Base-by-base conservation (phyloP, 345 rosid genomes). In the Adansonia digitata region DNA sequence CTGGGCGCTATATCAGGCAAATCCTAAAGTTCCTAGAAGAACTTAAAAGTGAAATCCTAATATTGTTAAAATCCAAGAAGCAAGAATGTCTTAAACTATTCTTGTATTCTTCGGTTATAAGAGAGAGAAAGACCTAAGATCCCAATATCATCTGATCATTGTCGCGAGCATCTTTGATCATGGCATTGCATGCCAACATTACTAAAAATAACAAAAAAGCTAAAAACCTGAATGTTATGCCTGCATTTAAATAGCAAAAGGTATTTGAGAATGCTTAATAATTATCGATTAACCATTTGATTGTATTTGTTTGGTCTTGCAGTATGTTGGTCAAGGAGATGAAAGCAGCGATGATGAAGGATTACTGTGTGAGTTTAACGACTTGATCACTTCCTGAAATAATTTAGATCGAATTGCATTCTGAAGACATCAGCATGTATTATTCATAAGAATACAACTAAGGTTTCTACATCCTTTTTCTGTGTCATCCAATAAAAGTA, bases 301-400 rank as follows among this genome's bases (percentile, higher is more conserved):
- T 74, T 51, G 51, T 55, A 26, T 65, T 53, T 66, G 52, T 77
- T 81, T 56, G 8, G 70, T 72, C 74, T 34, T 80, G 79, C 91
- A 93, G 99, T 68, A 79, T 80, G 89, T 27, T 45, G 88, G 74
- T 65, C 60, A 78, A 66, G 90, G 87, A 79, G 87, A 86, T 75
- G 99, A 84, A 67, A 85, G 91, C 87, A 88, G 92, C 52, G 96
- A 90, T 49, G 97, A 91, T 31, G 98, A 87, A 76, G 98, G 98
- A 84, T 81, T 95, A 92, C 96, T 95, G 27, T 95, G 99, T 95
- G 81, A 93, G 99, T 91, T 42, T 66, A 18, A 26, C 43, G 22
- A 8, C 60, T 5, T 60, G 24, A 15, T 72, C 2, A 6, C 56
- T 69, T 69, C 26, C 15, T 69, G 14, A 29, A 69, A 46, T 17